Evolutionary conservation across 1,284 basidiomycete species (phyloP).

Genomic region (Trametes versicolor): DNA sequence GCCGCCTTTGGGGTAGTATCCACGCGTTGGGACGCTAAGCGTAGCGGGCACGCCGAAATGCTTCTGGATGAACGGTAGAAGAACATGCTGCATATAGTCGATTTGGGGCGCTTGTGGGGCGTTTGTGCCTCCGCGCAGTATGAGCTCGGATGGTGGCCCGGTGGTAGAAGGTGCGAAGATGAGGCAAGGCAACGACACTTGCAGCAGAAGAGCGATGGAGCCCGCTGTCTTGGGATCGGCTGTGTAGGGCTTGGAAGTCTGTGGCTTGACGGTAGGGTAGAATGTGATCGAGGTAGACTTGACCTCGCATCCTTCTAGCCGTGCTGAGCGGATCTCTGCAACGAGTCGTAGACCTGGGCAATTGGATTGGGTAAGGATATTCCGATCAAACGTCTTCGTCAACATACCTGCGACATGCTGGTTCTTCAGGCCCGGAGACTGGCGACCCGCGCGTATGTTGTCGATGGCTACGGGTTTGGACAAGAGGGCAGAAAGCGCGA

Average conservation of each 20-base stretch:
- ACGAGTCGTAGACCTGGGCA: conserved; percentile 67
- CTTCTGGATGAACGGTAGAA: conserved; percentile 69
- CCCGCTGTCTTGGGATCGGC: conserved; percentile 77
- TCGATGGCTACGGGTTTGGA: conserved; percentile 63
- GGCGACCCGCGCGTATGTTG: conserved; percentile 66
- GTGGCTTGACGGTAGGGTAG: conserved; percentile 50
- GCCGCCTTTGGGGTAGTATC: conserved; percentile 77
- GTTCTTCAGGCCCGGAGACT: conserved; percentile 68
- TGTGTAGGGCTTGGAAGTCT: conserved; percentile 51
- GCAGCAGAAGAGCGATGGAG: conserved; percentile 72
- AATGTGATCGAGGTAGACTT: conserved; percentile 64
- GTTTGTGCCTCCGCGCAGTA: conserved; percentile 75
- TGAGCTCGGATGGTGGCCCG: conserved; percentile 52
- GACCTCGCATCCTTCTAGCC: conserved; percentile 58
- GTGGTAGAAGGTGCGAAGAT: conserved; percentile 54
- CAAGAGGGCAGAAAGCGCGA: conserved; percentile 68
- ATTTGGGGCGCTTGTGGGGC: conserved; percentile 73
- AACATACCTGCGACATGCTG: conserved; percentile 73
- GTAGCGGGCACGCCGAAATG: conserved; percentile 61
- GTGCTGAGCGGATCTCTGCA: conserved; percentile 63
- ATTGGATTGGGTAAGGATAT: background rate
- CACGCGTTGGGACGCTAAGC: conserved; percentile 61
- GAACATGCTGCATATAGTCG: conserved; percentile 70
- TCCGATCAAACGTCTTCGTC: background rate
- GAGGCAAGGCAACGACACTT: conserved; percentile 74